Percentiles rank a stretch among this genome's conserved stretches.
Conservation (phyloP, 495 filamentous ascomycete species). For the Aspergillus hancockii region DNA sequence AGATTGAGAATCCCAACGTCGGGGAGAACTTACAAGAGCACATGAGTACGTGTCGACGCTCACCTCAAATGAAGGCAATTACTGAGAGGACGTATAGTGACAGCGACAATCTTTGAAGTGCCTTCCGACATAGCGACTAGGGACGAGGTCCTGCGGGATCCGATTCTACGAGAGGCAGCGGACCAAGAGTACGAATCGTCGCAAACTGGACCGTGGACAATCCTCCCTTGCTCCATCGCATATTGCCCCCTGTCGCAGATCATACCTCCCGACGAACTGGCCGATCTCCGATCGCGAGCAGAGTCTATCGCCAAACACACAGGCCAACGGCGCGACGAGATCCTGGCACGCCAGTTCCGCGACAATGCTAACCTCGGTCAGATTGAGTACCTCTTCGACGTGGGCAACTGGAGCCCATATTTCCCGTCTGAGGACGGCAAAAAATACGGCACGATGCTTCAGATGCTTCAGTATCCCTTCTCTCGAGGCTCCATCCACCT, state of each 20-base stretch:
- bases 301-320: constrained; percentile 6
- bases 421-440: constrained; percentile 41
- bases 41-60: constrained; percentile 32
- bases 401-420: constrained; percentile 50
- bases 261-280: constrained; percentile 23
- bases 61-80: constrained; percentile 31
- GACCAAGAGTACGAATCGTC: constrained; percentile 34
- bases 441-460: constrained; percentile 52
- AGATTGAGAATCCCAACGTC: constrained; percentile 48
- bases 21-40: constrained; percentile 61
- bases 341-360: constrained; percentile 31
- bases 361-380: constrained; percentile 39
- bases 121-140: constrained; percentile 36
- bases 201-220: constrained; percentile 35
- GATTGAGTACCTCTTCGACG: constrained; percentile 52
- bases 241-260: constrained; percentile 47
- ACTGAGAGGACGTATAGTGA: constrained; percentile 46
- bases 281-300: constrained; percentile 7
- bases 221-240: constrained; percentile 41
- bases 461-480: constrained; percentile 57
- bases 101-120: constrained; percentile 48
- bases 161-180: constrained; percentile 31
- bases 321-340: constrained; percentile 7
- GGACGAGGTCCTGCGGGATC: constrained; percentile 42
- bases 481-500: constrained; percentile 52